phyloP scores from a whole-genome alignment of 2,329 filamentous ascomycete species.

The Cordyceps militaris region DNA sequence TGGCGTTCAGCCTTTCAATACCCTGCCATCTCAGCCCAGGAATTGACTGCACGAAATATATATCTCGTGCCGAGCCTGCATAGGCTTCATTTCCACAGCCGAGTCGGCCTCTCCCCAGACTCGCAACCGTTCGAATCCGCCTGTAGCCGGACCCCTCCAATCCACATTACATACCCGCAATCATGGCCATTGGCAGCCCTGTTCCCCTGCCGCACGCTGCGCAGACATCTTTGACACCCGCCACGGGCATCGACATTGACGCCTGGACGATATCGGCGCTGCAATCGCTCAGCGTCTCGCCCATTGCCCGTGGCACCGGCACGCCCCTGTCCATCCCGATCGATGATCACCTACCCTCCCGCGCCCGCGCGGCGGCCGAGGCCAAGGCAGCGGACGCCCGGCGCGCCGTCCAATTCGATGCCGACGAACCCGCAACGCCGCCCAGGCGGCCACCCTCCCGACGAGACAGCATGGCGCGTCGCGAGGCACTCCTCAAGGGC shows the following conservation, averaged over 20 bases:
- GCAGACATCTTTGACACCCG: constrained; percentile 16
- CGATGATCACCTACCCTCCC: constrained; percentile 42
- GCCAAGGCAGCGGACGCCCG: constrained; percentile 10
- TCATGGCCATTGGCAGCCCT: constrained; percentile 47
- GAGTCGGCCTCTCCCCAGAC: background rate
- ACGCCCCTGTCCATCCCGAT: constrained; percentile 68
- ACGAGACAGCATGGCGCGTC: constrained; percentile 50
- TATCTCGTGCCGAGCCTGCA: background rate
- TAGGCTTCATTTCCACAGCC: background rate
- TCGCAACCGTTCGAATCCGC: background rate
- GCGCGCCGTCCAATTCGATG: constrained; percentile 17
- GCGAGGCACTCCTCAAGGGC: constrained; percentile 76
- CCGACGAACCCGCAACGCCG: constrained; percentile 19
- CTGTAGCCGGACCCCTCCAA: background rate
- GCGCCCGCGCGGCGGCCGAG: constrained; percentile 12
- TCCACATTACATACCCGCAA: constrained; percentile 11
- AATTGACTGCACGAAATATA: background rate
- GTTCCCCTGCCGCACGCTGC: constrained; percentile 39
- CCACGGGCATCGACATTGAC: constrained; percentile 49
- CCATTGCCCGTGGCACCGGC: constrained; percentile 51
- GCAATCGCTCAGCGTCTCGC: constrained; percentile 47
- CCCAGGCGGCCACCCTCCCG: constrained; percentile 40
- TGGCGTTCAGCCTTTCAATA: background rate
- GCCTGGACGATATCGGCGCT: constrained; percentile 58
- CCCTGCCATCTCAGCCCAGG: background rate